Evolutionary conservation across 257 asterid genomes (phyloP).

Genomic region (Ligustrum vulgare): DNA sequence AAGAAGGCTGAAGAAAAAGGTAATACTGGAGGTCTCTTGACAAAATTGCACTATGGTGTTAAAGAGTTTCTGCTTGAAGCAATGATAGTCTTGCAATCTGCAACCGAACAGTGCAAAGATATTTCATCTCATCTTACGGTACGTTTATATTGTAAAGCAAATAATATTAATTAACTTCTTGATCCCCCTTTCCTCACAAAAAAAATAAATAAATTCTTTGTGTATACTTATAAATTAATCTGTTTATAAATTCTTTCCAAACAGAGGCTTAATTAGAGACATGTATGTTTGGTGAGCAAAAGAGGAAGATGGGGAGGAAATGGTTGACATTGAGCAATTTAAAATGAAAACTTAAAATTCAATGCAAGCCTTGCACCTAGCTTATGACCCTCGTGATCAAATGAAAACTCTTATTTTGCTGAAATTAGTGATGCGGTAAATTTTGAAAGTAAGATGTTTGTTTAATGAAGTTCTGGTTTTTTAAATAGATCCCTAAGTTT

Average conservation of each 20-base stretch:
- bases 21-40: conserved; percentile 46
- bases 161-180: background rate
- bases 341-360: no score
- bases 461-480: background rate
- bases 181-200: background rate
- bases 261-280: background rate
- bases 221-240: no score
- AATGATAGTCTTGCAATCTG: conserved; percentile 25
- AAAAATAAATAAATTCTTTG: no score
- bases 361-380: background rate
- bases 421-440: background rate
- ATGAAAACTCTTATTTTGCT: background rate
- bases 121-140: conserved; percentile 51
- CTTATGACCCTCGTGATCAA: background rate
- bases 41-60: conserved; percentile 67
- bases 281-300: background rate
- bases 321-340: background rate
- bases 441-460: background rate
- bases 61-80: conserved; percentile 57
- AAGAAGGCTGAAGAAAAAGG: conserved; percentile 65
- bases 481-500: background rate
- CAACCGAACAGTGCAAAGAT: conserved; percentile 49
- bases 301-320: background rate
- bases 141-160: conserved; percentile 4
- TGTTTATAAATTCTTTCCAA: no score